These are phyloP conservation scores for Pleochaeta shiraiana DNA, from an alignment of 2,329 filamentous ascomycete species.

Conservation along the genomic window DNA sequence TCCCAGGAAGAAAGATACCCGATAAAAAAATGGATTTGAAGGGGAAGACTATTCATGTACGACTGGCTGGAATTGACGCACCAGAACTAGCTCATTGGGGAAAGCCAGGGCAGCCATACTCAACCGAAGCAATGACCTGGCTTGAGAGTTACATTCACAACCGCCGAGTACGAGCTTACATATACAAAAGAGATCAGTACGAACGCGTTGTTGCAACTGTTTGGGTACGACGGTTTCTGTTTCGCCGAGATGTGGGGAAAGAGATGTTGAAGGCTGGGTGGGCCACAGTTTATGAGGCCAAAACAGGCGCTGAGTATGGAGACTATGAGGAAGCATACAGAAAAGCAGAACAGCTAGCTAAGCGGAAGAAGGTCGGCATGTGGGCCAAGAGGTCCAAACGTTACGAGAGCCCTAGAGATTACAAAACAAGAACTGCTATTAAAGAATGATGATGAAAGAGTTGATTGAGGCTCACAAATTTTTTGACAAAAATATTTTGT, in stretches of 20 bases:
- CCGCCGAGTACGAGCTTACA: slow-evolving; percentile 55
- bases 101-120: slow-evolving; percentile 61
- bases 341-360: slow-evolving; percentile 43
- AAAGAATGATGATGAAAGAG: no score
- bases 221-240: slow-evolving; percentile 40
- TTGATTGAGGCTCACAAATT: no score
- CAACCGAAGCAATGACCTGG: slow-evolving; percentile 62
- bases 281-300: slow-evolving; percentile 88
- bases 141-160: slow-evolving; percentile 50
- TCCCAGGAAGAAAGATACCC: slow-evolving; percentile 50
- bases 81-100: slow-evolving; percentile 91
- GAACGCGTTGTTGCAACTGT: slow-evolving; percentile 77
- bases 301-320: slow-evolving; percentile 75
- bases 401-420: slow-evolving; percentile 72
- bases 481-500: slow-evolving; percentile 16
- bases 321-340: slow-evolving; percentile 41
- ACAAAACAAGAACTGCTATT: slow-evolving; percentile 39
- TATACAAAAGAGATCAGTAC: slow-evolving; percentile 80
- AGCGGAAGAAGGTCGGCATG: slow-evolving; percentile 42
- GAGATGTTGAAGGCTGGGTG: slow-evolving; percentile 74
- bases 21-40: slow-evolving; percentile 44
- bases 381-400: slow-evolving; percentile 44
- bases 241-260: slow-evolving; percentile 61
- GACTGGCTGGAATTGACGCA: slow-evolving; percentile 80
- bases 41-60: slow-evolving; percentile 65